phyloP scores from a whole-genome alignment of 208 protist species.

The Trypanosoma cruzi region DNA sequence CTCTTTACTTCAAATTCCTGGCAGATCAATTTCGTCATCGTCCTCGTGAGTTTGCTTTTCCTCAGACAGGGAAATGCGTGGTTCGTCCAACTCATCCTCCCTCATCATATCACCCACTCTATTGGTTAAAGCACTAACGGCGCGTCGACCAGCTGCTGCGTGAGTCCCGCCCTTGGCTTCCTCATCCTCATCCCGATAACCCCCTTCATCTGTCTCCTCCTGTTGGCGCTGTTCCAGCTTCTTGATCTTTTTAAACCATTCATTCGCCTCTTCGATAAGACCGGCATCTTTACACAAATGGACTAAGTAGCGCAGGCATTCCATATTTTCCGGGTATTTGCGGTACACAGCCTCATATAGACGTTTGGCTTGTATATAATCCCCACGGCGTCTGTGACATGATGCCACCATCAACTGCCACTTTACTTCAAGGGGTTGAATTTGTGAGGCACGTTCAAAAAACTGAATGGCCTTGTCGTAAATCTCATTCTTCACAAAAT shows the following conservation, averaged over 20 bases:
- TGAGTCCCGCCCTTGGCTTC: constrained; percentile 29
- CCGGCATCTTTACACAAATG: constrained; percentile 93
- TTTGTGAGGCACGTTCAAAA: constrained; percentile 96
- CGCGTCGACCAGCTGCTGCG: constrained; percentile 21
- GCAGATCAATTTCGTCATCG: constrained; percentile 82
- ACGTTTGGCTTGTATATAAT: constrained; percentile 91
- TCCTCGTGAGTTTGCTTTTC: constrained; percentile 44
- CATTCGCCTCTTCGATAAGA: constrained; percentile 90
- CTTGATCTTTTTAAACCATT: constrained; percentile 89
- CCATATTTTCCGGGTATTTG: constrained; percentile 94
- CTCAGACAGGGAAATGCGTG: constrained; percentile 12
- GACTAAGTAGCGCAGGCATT: constrained; percentile 95
- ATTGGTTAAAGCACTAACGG: constrained; percentile 24
- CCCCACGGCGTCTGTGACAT: constrained; percentile 94
- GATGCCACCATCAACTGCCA: constrained; percentile 97
- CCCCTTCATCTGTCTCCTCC: constrained; percentile 16
- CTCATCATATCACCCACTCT: background rate
- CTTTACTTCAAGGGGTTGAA: constrained; percentile 96
- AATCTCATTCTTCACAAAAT: constrained; percentile 97
- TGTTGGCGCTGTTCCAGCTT: constrained; percentile 74
- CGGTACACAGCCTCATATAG: constrained; percentile 93
- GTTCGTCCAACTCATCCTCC: constrained; percentile 25
- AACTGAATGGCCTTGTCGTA: constrained; percentile 98
- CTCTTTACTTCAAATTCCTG: constrained; percentile 54
- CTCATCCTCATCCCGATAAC: constrained; percentile 34